Conservation (phyloP, 371 early-diverging fungal species). For the Mortierella sp. region DNA sequence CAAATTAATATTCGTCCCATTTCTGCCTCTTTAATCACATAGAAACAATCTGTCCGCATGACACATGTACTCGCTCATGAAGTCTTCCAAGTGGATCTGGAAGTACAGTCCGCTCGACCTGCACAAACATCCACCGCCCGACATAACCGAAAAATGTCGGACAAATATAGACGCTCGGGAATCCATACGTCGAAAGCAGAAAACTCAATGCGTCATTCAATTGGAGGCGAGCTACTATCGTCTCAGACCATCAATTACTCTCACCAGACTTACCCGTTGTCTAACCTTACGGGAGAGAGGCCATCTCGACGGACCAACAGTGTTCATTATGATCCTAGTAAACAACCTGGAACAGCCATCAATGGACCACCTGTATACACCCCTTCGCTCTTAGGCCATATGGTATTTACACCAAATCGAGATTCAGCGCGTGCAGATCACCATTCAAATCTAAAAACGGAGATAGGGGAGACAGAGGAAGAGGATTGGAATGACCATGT, state of each 20-base stretch:
- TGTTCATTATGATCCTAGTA: constrained; percentile 45
- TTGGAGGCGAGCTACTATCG: constrained; percentile 47
- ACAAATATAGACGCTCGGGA: constrained; percentile 44
- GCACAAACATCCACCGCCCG: constrained; percentile 17
- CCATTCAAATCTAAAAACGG: constrained; percentile 23
- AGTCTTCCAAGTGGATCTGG: constrained; percentile 48
- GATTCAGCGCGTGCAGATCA: constrained; percentile 27
- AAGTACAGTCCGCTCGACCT: constrained; percentile 17
- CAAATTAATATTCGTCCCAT: neutral
- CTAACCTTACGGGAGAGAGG: constrained; percentile 18
- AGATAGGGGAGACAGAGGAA: constrained; percentile 48
- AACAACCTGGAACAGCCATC: constrained; percentile 17
- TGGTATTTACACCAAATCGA: constrained; percentile 37
- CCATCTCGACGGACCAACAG: constrained; percentile 48
- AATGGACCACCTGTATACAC: constrained; percentile 24
- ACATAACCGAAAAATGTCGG: constrained; percentile 49
- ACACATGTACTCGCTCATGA: constrained; percentile 39
- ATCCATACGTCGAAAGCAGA: constrained; percentile 33
- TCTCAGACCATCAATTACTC: constrained; percentile 32
- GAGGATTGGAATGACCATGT: constrained; percentile 39
- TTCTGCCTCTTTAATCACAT: neutral
- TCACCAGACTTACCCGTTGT: constrained; percentile 30
- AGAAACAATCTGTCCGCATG: constrained; percentile 40
- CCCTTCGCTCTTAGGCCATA: constrained; percentile 45
- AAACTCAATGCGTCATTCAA: constrained; percentile 51